Evolutionary conservation across 768 basidiomycete species (phyloP), one percentile per base, ranked within the genome.

Genomic region (Kockovaella imperatae): DNA sequence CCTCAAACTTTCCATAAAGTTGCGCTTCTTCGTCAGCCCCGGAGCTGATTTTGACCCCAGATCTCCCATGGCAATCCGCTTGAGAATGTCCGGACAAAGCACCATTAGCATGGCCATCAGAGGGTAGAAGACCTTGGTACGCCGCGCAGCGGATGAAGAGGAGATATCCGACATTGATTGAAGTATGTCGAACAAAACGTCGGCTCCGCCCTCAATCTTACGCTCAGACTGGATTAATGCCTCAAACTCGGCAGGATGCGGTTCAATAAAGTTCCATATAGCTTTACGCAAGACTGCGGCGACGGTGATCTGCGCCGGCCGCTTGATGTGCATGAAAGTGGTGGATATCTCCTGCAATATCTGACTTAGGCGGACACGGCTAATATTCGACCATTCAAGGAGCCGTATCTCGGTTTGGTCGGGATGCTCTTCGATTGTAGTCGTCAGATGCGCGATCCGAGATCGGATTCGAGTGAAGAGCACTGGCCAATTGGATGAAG

Each of bases 251-350:
- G 75, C 72, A 0, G 86, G 83, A 60, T 83, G 85, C 20, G 79
- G 74, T 25, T 84, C 81, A 26, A 91, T 81, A 87, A 87, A 93
- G 54, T 84, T 87, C 88, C 89, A 91, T 23, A 93, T 75, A 1
- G 86, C 86, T 24, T 78, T 76, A 18, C 87, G 80, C 29, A 93
- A 76, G 23, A 83, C 79, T 23, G 78, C 74, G 0, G 87, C 80
- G 40, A 90, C 77, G 1, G 83, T 81, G 13, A 78, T 69, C 49
- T 87, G 86, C 0, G 82, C 79, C 32, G 85, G 81, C 28, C 75
- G 77, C 54, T 79, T 80, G 81, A 93, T 83, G 62, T 83, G 85
- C 20, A 91, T 79, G 24, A 93, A 78, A 3, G 87, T 75, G 1
- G 84, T 85, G 0, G 85, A 84, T 1, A 90, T 64, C 64, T 91